Base-by-base conservation (phyloP, 768 basidiomycete species). In the Cyclocybe cylindracea region DNA sequence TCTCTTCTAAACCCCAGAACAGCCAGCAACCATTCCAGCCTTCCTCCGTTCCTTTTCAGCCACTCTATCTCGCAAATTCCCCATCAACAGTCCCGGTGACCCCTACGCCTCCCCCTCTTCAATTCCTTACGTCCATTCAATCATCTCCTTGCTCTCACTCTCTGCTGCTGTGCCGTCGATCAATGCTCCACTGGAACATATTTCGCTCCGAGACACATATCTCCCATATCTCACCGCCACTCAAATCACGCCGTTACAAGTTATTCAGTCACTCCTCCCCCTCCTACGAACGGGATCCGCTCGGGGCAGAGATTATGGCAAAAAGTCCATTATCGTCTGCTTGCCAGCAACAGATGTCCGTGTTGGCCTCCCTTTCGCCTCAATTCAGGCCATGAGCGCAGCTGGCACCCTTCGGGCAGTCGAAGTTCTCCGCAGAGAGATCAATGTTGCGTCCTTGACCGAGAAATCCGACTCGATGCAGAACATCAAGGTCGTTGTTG, bases 1-100 rank as follows among this genome's bases (percentile, higher is more conserved):
- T 38, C 14, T 43, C 16, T 13, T 34, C 31, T 36, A 19, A 43
- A 31, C 45, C 48, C 19, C 18, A 41, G 2, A 44, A 13, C 53
- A 94, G 91, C 85, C 87, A 32, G 83, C 79, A 2, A 85, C 85
- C 2, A 77, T 91, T 44, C 78, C 84, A 0, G 75, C 83, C 40
- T 94, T 94, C 74, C 75, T 94, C 38, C 86, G 92, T 48, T 93
- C 91, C 7, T 72, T 95, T 36, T 77, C 84, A 2, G 87, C 92
- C 0, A 85, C 90, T 0, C 77, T 95, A 7, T 87, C 88, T 13
- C 86, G 91, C 56, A 82, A 84, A 43, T 95, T 92, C 70, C 93
- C 93, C 3, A 79, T 91, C 57, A 85, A 80, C 33, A 68, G 84
- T 6, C 72, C 88, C 2, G 93, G 93, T 19, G 94, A 95, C 66